phyloP scores from a whole-genome alignment of 805 yeast genomes.

The Suhomyces pyralidae region DNA sequence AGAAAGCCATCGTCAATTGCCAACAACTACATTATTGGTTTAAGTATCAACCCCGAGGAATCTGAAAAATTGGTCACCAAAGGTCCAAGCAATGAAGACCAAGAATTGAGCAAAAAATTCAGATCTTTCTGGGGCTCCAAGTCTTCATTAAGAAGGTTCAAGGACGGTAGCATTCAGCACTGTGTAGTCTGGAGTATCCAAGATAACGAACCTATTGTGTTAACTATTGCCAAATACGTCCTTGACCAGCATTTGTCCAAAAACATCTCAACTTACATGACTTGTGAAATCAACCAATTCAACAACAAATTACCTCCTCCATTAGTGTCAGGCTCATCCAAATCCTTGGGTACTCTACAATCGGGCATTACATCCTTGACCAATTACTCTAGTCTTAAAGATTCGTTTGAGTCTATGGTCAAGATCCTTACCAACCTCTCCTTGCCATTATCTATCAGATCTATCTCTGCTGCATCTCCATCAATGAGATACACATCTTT shows the following conservation, averaged over 20 bases:
- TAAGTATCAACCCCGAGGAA: conserved; percentile 66
- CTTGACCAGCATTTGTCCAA: conserved; percentile 61
- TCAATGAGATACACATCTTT: conserved; percentile 73
- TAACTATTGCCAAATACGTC: conserved; percentile 61
- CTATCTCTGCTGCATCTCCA: conserved; percentile 72
- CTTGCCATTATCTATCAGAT: conserved; percentile 68
- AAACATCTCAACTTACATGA: conserved; percentile 33
- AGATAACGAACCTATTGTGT: conserved; percentile 57
- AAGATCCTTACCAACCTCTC: conserved; percentile 46
- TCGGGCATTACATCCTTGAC: conserved; percentile 31
- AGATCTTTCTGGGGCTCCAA: conserved; percentile 86
- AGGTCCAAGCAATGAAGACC: conserved; percentile 68
- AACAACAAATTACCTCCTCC: conserved; percentile 57
- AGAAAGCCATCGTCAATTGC: conserved; percentile 48
- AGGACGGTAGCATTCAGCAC: conserved; percentile 86
- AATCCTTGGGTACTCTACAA: conserved; percentile 28
- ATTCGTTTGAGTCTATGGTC: conserved; percentile 49
- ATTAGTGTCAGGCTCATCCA: conserved; percentile 53
- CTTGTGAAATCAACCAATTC: conserved; percentile 42
- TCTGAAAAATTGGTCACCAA: conserved; percentile 80
- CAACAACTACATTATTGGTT: conserved; percentile 50
- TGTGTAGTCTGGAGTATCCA: conserved; percentile 80
- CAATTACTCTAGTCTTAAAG: conserved; percentile 29
- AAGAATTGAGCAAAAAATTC: conserved; percentile 58
- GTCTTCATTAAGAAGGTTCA: conserved; percentile 85